Evolutionary conservation across 2,329 filamentous ascomycete species (phyloP).

Genomic region (Ascochyta clinopodiicola): DNA sequence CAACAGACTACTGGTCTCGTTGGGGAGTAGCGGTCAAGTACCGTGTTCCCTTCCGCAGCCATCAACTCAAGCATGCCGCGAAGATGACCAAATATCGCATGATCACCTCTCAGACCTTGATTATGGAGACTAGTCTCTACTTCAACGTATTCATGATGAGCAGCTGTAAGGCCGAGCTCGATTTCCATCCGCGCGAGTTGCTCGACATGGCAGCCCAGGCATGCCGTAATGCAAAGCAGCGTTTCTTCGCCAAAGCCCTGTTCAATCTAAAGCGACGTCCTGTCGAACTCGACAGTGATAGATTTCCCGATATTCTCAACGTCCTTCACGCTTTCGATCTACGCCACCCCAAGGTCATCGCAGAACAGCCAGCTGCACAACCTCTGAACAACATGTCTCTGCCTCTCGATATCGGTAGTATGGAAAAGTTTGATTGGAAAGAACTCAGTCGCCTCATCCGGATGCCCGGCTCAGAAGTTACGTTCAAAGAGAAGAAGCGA

Average conservation of each 20-base stretch:
- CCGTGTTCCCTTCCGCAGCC: slow-evolving; percentile 18
- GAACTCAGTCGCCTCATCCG: slow-evolving; percentile 13
- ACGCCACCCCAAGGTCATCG: slow-evolving; percentile 12
- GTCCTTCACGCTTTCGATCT: slow-evolving; percentile 5
- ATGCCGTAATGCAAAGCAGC: not conserved
- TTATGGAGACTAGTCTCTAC: slow-evolving; percentile 10
- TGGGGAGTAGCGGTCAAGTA: slow-evolving; percentile 15
- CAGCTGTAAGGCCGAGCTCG: slow-evolving; percentile 7
- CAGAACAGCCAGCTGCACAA: not conserved
- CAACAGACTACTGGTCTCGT: slow-evolving; percentile 15
- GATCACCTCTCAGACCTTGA: slow-evolving; percentile 16
- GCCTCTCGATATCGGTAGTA: slow-evolving; percentile 5
- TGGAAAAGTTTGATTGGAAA: slow-evolving; percentile 17
- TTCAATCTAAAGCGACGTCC: slow-evolving; percentile 6
- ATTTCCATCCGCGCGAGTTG: slow-evolving; percentile 6
- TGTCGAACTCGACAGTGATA: slow-evolving; percentile 10
- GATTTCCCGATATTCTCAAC: not conserved
- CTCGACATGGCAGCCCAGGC: not conserved
- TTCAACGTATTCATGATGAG: slow-evolving; percentile 15
- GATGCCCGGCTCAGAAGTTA: slow-evolving; percentile 1
- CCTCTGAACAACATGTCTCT: not conserved
- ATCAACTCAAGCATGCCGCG: slow-evolving; percentile 13
- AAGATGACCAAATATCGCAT: slow-evolving; percentile 12
- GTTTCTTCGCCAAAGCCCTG: not conserved
- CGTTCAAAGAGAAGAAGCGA: slow-evolving; percentile 14